A percentile compares a stretch with the other conserved stretches of the same genome.
Evolutionary conservation across 345 rosid genomes (phyloP).

Genomic region (Euphorbia lathyris): DNA sequence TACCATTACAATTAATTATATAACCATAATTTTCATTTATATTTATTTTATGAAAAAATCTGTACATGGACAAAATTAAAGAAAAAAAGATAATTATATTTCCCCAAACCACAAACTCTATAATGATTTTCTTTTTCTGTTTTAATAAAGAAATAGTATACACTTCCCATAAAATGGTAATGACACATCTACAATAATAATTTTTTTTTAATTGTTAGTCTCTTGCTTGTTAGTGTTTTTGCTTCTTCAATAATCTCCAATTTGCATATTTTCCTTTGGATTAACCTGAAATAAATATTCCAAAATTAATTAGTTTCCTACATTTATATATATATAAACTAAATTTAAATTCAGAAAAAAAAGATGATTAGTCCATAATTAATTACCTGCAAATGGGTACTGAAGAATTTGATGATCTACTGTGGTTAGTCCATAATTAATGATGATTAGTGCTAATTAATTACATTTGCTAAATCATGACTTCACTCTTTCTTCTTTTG

Average conservation of each 20-base stretch:
- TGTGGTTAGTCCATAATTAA: background rate
- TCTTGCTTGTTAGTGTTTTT: slow-evolving; percentile 1
- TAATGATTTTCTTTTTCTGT: background rate
- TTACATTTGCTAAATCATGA: slow-evolving; percentile 21
- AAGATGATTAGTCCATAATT: background rate
- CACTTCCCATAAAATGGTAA: background rate
- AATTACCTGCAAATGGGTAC: slow-evolving; percentile 42
- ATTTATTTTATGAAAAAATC: background rate
- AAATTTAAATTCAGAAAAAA: no score
- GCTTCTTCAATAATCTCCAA: slow-evolving; percentile 6
- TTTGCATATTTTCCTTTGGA: slow-evolving; percentile 6
- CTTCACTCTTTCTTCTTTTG: slow-evolving; percentile 53
- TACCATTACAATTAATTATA: no score
- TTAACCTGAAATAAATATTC: slow-evolving; percentile 2
- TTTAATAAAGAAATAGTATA: no score
- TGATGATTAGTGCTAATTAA: background rate
- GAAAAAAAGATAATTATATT: background rate
- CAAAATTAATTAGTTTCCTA: background rate
- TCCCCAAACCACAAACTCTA: background rate
- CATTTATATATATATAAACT: no score
- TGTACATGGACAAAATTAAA: background rate
- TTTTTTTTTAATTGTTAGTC: background rate
- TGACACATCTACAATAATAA: background rate
- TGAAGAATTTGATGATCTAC: slow-evolving; percentile 20
- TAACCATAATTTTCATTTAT: no score